Conservation (phyloP, 2,329 filamentous ascomycete species). For the Alternaria dauci region DNA sequence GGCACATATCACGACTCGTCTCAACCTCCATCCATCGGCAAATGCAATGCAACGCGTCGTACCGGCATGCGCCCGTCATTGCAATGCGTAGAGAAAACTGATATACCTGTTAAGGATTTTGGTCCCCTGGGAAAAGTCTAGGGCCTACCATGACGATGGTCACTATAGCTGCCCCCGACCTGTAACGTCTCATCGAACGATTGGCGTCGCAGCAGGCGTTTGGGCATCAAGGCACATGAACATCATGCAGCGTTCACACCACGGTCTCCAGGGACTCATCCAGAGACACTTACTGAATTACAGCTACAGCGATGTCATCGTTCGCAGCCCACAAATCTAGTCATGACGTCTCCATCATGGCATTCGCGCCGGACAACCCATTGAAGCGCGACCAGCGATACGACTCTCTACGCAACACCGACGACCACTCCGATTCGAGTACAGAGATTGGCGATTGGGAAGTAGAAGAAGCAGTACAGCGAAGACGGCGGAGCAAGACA, state of each 20-base stretch:
- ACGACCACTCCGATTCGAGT: constrained; percentile 35
- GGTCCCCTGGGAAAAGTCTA: not conserved
- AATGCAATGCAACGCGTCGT: not conserved
- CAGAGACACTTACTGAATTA: not conserved
- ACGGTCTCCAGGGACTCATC: not conserved
- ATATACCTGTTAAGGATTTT: not conserved
- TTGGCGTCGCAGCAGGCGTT: constrained; percentile 39
- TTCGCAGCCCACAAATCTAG: constrained; percentile 24
- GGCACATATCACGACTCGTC: not conserved
- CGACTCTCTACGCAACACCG: constrained; percentile 32
- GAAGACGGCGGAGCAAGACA: constrained; percentile 16
- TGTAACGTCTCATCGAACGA: constrained; percentile 23
- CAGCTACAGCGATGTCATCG: constrained; percentile 9
- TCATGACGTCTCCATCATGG: constrained; percentile 21
- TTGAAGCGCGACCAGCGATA: constrained; percentile 37
- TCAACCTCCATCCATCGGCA: not conserved
- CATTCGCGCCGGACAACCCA: constrained; percentile 8
- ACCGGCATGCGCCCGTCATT: not conserved
- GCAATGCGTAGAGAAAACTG: not conserved
- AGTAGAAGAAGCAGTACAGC: constrained; percentile 14
- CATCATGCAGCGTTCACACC: constrained; percentile 5
- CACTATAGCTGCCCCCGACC: not conserved
- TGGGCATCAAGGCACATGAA: constrained; percentile 18
- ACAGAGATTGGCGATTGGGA: constrained; percentile 43
- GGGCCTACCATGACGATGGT: not conserved